Conservation (phyloP, 208 protist species). For the Trypanosoma scelopori region DNA sequence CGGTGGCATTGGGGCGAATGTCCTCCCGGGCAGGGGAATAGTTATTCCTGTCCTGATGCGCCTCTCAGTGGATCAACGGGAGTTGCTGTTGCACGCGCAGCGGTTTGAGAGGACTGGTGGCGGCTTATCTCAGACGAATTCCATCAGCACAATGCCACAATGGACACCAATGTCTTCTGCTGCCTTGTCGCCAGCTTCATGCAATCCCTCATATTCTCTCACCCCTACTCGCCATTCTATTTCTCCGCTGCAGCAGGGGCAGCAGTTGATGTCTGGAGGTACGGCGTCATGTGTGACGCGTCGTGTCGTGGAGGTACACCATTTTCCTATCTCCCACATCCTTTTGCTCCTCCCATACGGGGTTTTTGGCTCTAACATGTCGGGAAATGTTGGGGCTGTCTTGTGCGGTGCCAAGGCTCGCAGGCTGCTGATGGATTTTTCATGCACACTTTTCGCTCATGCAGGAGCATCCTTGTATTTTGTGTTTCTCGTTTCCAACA, state of each 20-base stretch:
- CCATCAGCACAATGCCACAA: background rate
- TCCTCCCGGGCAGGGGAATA: constrained; percentile 6
- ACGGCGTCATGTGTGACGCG: background rate
- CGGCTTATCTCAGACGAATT: no score
- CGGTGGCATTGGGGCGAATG: constrained; percentile 12
- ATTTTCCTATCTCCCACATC: constrained; percentile 46
- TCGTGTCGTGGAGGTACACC: constrained; percentile 45
- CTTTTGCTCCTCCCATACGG: constrained; percentile 45
- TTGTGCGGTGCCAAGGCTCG: constrained; percentile 53
- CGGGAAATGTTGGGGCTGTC: constrained; percentile 46
- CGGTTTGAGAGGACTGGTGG: constrained; percentile 6
- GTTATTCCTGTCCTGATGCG: constrained; percentile 33
- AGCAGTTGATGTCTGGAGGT: background rate
- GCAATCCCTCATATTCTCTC: no score
- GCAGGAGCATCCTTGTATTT: constrained; percentile 34
- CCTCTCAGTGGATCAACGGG: constrained; percentile 37
- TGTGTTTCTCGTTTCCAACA: constrained; percentile 49
- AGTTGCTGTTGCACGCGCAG: constrained; percentile 51
- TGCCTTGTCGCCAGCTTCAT: no score
- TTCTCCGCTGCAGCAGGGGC: background rate
- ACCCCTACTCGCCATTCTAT: no score
- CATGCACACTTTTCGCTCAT: constrained; percentile 55
- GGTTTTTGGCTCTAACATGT: constrained; percentile 48
- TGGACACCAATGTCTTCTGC: background rate
- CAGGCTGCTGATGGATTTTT: constrained; percentile 49